Conservation (phyloP, 306 rosid species). For the Quillaja saponaria region DNA sequence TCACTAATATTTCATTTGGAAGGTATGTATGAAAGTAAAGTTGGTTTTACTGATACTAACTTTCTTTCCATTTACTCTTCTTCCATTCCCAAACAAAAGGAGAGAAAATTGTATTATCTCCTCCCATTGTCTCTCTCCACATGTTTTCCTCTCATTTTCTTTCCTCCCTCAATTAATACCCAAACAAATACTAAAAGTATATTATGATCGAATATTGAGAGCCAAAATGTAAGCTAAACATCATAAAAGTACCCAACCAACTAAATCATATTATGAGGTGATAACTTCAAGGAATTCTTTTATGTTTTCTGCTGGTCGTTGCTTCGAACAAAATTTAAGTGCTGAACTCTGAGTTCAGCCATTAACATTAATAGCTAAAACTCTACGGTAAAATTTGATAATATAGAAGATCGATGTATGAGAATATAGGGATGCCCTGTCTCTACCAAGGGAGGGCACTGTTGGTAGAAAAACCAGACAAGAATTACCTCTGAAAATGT, state of each 20-base stretch:
- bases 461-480: not conserved
- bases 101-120: too few relatives aligned
- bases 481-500: not conserved
- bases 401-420: not conserved
- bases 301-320: not conserved
- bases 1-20: too few relatives aligned
- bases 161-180: too few relatives aligned
- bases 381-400: not conserved
- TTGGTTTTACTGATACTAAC: too few relatives aligned
- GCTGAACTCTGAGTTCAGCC: not conserved
- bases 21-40: too few relatives aligned
- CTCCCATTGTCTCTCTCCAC: too few relatives aligned
- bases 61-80: too few relatives aligned
- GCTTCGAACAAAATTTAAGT: not conserved
- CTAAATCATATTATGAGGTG: not conserved
- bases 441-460: too few relatives aligned
- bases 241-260: not conserved
- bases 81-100: too few relatives aligned
- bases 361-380: not conserved
- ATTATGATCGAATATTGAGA: constrained; percentile 8
- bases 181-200: too few relatives aligned
- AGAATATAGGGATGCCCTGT: not conserved
- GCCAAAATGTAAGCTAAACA: not conserved
- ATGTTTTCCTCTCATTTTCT: too few relatives aligned
- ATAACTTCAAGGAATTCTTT: not conserved